Percentiles rank a stretch among this genome's conserved stretches.
Conservation (phyloP, 1,284 basidiomycete genomes). For the Fomitopsis pinicola region DNA sequence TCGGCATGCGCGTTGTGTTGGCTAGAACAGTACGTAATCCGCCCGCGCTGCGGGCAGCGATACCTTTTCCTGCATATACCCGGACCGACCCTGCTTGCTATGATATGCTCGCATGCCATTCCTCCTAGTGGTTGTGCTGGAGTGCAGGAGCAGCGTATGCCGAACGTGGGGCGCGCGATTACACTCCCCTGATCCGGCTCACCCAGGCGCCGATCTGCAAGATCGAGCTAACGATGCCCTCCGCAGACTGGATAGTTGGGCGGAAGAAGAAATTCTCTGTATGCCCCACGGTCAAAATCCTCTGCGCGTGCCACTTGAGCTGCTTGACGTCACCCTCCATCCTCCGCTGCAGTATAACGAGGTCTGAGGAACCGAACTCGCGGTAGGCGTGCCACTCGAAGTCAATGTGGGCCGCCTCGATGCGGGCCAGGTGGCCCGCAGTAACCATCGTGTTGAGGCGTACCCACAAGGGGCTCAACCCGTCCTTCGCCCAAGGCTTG, state of each 20-base stretch:
- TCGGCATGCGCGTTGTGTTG: neutral
- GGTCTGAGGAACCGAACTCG: neutral
- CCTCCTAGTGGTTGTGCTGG: too few species aligned
- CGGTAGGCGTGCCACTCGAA: neutral
- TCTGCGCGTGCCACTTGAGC: neutral
- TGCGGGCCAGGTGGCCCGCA: too few species aligned
- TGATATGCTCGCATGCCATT: neutral
- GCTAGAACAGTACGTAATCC: neutral
- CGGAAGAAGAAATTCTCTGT: neutral
- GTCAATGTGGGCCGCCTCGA: neutral
- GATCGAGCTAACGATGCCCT: too few species aligned
- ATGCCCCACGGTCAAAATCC: neutral
- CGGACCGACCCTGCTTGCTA: neutral
- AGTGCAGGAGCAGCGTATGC: too few species aligned
- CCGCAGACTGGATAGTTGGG: too few species aligned
- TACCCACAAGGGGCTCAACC: too few species aligned
- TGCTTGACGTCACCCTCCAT: neutral
- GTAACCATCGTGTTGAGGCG: too few species aligned
- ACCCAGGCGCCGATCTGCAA: too few species aligned
- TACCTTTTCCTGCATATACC: neutral
- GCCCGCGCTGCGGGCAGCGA: constrained; percentile 1
- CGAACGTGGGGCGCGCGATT: too few species aligned
- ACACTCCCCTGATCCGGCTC: neutral
- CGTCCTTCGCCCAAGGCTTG: too few species aligned
- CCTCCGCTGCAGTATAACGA: neutral